A percentile compares a stretch with the other conserved stretches of the same genome.
phyloP scores from a whole-genome alignment of 495 filamentous ascomycete species.

The Aspergillus conjunctus region DNA sequence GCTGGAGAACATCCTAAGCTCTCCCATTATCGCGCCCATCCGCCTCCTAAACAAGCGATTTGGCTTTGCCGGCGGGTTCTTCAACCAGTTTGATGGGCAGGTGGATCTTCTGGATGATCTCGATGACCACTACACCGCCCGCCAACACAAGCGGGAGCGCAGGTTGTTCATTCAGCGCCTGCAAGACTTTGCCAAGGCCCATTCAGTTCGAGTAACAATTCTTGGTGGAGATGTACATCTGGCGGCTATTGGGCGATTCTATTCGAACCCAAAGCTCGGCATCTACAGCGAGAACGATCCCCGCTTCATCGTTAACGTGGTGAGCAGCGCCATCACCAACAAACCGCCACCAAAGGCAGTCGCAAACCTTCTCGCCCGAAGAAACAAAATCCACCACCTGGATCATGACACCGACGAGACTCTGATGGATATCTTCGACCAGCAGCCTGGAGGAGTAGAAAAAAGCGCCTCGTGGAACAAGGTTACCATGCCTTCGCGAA shows the following conservation, averaged over 20 bases:
- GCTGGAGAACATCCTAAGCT: slow-evolving; percentile 87
- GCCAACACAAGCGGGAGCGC: slow-evolving; percentile 88
- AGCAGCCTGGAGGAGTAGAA: slow-evolving; percentile 68
- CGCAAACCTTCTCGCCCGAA: slow-evolving; percentile 79
- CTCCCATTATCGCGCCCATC: slow-evolving; percentile 80
- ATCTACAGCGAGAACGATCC: slow-evolving; percentile 64
- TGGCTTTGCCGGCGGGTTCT: slow-evolving; percentile 78
- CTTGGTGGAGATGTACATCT: slow-evolving; percentile 81
- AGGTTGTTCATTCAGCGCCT: slow-evolving; percentile 71
- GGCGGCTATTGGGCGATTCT: slow-evolving; percentile 74
- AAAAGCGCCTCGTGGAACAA: slow-evolving; percentile 73
- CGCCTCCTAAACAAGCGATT: slow-evolving; percentile 90
- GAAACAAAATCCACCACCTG: slow-evolving; percentile 94
- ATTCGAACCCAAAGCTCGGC: slow-evolving; percentile 64
- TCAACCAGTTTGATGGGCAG: slow-evolving; percentile 91
- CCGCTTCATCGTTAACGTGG: slow-evolving; percentile 74
- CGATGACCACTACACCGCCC: slow-evolving; percentile 93
- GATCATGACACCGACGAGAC: slow-evolving; percentile 85
- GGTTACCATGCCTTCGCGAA: slow-evolving; percentile 87
- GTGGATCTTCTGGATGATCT: slow-evolving; percentile 91
- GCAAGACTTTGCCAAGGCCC: slow-evolving; percentile 68
- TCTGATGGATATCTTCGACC: slow-evolving; percentile 80
- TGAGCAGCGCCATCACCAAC: slow-evolving; percentile 85
- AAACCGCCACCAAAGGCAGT: slow-evolving; percentile 88
- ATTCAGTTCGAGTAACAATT: slow-evolving; percentile 80